A percentile compares a stretch with the other conserved stretches of the same genome.
These are phyloP conservation scores for Bidens hawaiensis DNA, from an alignment of 140 eudicot genomes.

Conservation along the genomic window DNA sequence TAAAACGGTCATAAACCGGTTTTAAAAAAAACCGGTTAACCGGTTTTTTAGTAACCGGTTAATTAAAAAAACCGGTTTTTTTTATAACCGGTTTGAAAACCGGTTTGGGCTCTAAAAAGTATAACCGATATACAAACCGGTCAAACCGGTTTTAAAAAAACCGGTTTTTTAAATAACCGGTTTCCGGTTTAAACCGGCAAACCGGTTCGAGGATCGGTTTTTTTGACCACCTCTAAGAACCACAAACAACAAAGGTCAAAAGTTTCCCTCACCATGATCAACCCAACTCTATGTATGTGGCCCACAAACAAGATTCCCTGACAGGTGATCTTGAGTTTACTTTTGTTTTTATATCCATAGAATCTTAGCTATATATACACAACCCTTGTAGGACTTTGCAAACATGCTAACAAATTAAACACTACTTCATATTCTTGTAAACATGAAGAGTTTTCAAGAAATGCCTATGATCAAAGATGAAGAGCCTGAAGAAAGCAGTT, in stretches of 20 bases:
- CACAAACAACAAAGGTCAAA: conserved; percentile 46
- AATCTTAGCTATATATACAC: conserved; percentile 23
- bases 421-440: conserved; percentile 8
- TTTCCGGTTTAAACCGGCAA: too few relatives aligned
- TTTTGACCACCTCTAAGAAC: too few relatives aligned
- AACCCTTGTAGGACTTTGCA: conserved; percentile 17
- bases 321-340: conserved; percentile 25
- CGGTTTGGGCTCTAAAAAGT: too few relatives aligned
- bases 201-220: too few relatives aligned
- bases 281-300: conserved; percentile 30
- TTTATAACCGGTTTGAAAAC: too few relatives aligned
- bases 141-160: too few relatives aligned
- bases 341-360: conserved; percentile 10
- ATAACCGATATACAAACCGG: too few relatives aligned
- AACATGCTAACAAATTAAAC: conserved; percentile 20
- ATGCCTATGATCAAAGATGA: conserved; percentile 23
- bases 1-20: too few relatives aligned
- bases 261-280: conserved; percentile 25
- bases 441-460: conserved; percentile 38
- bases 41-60: too few relatives aligned
- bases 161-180: too few relatives aligned
- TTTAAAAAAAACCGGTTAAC: too few relatives aligned
- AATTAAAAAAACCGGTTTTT: too few relatives aligned
- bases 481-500: conserved; percentile 66
- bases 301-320: conserved; percentile 41